phyloP scores from a whole-genome alignment of 2,329 filamentous ascomycete genomes.

The Alternaria solani region DNA sequence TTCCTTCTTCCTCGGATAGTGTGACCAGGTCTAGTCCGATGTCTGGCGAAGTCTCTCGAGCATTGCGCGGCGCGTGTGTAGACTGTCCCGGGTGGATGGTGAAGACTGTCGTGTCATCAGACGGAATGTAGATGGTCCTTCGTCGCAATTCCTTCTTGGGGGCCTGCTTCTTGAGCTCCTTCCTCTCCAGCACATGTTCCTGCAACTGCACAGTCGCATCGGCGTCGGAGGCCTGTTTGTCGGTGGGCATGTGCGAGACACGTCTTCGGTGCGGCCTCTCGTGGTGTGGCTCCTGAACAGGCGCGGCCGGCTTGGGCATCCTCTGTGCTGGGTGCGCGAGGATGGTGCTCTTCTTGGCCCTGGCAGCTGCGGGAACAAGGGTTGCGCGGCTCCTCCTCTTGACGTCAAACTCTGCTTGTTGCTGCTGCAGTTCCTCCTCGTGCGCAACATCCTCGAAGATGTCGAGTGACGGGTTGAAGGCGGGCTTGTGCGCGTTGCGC shows the following conservation, averaged over 20 bases:
- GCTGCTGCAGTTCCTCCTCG: conserved; percentile 42
- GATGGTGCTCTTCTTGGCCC: conserved; percentile 40
- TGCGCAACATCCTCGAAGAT: conserved; percentile 51
- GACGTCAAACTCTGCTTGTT: conserved; percentile 31
- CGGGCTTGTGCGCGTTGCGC: conserved; percentile 37
- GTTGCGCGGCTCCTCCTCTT: conserved; percentile 41
- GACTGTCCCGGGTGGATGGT: conserved; percentile 60
- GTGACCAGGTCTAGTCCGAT: conserved; percentile 50
- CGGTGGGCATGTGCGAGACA: conserved; percentile 45
- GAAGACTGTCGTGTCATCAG: conserved; percentile 60
- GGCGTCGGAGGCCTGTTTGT: conserved; percentile 32
- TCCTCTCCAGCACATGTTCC: conserved; percentile 40
- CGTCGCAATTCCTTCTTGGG: conserved; percentile 54
- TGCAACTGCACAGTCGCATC: conserved; percentile 44
- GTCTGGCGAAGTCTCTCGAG: conserved; percentile 46
- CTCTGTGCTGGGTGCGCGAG: conserved; percentile 50
- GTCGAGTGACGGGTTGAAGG: conserved; percentile 46
- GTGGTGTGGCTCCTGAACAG: conserved; percentile 31
- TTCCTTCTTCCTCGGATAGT: conserved; percentile 50
- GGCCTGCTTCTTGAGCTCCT: conserved; percentile 41
- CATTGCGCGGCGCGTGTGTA: conserved; percentile 34
- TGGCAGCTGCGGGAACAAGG: conserved; percentile 30
- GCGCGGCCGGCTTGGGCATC: conserved; percentile 35
- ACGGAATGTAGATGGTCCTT: conserved; percentile 61
- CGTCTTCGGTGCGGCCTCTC: conserved; percentile 45